Evolutionary conservation across 225 moss, liverwort and hornwort genomes (phyloP), one percentile per base, ranked within the genome.

Genomic region (Physcomitrium patens): DNA sequence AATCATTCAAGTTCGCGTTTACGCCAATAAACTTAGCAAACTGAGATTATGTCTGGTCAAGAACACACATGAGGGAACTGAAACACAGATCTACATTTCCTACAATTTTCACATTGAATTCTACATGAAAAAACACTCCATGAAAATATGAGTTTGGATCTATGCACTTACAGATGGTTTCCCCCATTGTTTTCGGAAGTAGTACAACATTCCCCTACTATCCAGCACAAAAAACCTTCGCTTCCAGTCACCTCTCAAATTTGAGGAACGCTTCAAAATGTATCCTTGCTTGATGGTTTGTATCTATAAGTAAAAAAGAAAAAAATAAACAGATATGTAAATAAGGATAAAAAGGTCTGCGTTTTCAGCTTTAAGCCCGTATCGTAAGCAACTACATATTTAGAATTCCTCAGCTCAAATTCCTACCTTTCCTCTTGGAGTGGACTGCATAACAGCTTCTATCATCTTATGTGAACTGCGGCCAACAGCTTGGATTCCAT

Each of bases 211-310:
- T 65, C 96, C 96, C 79, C 85, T 89, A 73, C 96, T 96, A 79
- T 96, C 94, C 16, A 96, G 80, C 42, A 96, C 96, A 77, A 96
- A 96, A 73, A 96, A 94, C 78, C 96, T 86, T 67, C 96, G 75
- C 69, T 96, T 96, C 96, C 96, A 96, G 75, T 94, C 96, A 62
- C 94, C 94, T 60, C 91, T 89, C 81, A 96, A 77, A 81, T 94
- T 96, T 11, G 93, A 85, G 19, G 94, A 96, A 16, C 94, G 92
- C 78, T 96, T 96, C 68, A 96, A 77, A 52, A 96, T 87, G 49
- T 96, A 96, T 14, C 94, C 96, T 82, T 96, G 96, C 78, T 96
- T 96, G 63, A 96, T 94, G 46, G 96, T 96, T 86, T 96, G 96
- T 73, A 89, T 79, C 89, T 89, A 74, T 46, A 81, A 57, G 63